Evolutionary conservation across 768 basidiomycete species (phyloP), one percentile per base, ranked within the genome.

Genomic region (Leccinum subtestaceum): DNA sequence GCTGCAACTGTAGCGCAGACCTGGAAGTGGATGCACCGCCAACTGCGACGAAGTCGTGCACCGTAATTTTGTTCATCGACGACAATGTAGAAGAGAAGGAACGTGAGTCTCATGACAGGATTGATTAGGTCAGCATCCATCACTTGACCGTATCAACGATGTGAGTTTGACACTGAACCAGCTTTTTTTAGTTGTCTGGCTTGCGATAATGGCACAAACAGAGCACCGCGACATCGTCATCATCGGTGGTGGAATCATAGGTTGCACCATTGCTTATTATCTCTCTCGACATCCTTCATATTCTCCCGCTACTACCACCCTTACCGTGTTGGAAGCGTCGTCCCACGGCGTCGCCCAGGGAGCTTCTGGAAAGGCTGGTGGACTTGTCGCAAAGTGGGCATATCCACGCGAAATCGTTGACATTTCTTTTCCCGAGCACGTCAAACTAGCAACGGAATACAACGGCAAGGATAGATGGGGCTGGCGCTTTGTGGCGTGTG

Each of bases 221-320:
- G 59, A 56, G 21, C 56, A 68, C 45, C 65, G 60, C 45, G 64
- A 83, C 52, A 86, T 95, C 55, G 81, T 91, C 31, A 83, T 95
- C 60, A 79, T 95, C 60, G 93, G 93, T 27, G 93, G 87, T 21
- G 93, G 93, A 0, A 93, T 95, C 63, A 88, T 94, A 43, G 93
- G 93, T 9, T 86, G 87, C 58, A 88, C 87, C 1, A 89, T 87
- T 0, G 91, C 92, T 13, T 94, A 91, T 76, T 93, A 89, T 71
- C 78, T 93, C 53, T 75, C 87, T 13, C 78, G 78, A 23, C 84
- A 88, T 60, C 81, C 83, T 4, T 74, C 71, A 9, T 84, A 79
- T 65, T 65, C 75, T 15, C 59, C 75, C 4, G 60, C 73, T 10
- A 71, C 68, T 4, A 75, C 77, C 11, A 77, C 71, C 27, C 75